Evolutionary conservation across 306 rosid genomes (phyloP).

Genomic region (Alnus rubra): DNA sequence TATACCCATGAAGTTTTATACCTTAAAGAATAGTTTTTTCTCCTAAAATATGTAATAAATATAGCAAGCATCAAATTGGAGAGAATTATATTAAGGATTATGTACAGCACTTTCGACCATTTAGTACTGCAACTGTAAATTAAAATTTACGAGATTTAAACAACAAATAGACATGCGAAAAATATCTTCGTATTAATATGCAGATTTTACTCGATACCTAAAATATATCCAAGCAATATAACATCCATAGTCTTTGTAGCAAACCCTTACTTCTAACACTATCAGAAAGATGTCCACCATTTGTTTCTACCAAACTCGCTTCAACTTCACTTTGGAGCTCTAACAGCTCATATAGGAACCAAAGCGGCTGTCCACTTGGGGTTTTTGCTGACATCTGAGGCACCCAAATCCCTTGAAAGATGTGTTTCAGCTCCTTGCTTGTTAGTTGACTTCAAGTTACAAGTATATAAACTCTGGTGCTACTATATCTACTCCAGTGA

Average conservation of each 20-base stretch:
- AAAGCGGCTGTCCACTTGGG: slow-evolving; percentile 17
- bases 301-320: slow-evolving; percentile 16
- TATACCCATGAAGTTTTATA: no score
- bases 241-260: slow-evolving; percentile 26
- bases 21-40: no score
- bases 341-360: slow-evolving; percentile 21
- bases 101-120: background rate
- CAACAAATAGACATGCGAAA: slow-evolving; percentile 15
- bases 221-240: slow-evolving; percentile 26
- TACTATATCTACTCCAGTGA: slow-evolving; percentile 15
- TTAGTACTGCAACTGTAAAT: background rate
- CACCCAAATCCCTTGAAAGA: slow-evolving; percentile 14
- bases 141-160: background rate
- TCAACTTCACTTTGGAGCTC: slow-evolving; percentile 18
- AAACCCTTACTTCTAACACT: slow-evolving; percentile 13
- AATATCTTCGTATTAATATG: slow-evolving; percentile 10
- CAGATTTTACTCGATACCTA: slow-evolving; percentile 22
- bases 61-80: background rate
- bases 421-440: slow-evolving; percentile 24
- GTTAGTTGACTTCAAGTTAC: slow-evolving; percentile 23
- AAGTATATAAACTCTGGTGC: slow-evolving; percentile 18
- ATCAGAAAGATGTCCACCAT: slow-evolving; percentile 16
- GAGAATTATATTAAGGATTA: background rate
- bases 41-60: background rate
- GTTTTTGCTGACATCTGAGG: slow-evolving; percentile 11